Evolutionary conservation across 768 basidiomycete genomes (phyloP).

Genomic region (Amanita inopinata): DNA sequence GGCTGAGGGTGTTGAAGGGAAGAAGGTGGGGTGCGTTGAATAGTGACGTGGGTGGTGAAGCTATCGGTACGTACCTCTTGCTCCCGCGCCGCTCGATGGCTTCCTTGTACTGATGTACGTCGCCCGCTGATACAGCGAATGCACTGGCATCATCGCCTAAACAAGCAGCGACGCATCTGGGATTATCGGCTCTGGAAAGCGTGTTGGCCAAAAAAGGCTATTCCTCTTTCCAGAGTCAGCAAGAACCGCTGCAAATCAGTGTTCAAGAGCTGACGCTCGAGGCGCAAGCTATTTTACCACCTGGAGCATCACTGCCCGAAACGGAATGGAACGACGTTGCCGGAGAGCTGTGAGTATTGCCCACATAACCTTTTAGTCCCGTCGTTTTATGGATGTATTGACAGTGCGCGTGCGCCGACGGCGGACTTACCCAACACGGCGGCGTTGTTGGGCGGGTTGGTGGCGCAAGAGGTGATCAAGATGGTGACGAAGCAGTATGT

Average conservation of each 20-base stretch:
- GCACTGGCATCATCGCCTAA: conserved; percentile 35
- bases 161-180: conserved; percentile 60
- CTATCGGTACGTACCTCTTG: conserved; percentile 33
- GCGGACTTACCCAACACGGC: conserved; percentile 91
- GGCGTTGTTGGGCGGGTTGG: conserved; percentile 85
- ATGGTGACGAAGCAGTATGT: conserved; percentile 94
- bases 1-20: conserved; percentile 55
- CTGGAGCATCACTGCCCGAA: conserved; percentile 39
- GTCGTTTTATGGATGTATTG: conserved; percentile 9
- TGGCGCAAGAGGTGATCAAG: conserved; percentile 97
- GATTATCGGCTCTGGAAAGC: conserved; percentile 42
- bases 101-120: too few species aligned
- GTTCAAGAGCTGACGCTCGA: conserved; percentile 43
- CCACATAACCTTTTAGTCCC: conserved; percentile 3
- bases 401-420: conserved; percentile 67
- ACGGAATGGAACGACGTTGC: conserved; percentile 44
- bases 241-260: conserved; percentile 13
- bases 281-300: conserved; percentile 41
- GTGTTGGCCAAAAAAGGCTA: conserved; percentile 4
- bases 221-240: conserved; percentile 21
- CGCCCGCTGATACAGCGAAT: too few species aligned
- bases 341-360: conserved; percentile 65
- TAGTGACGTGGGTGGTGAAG: conserved; percentile 25
- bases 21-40: conserved; percentile 52
- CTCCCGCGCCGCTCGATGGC: too few species aligned